Evolutionary conservation across 2,329 filamentous ascomycete species (phyloP), one percentile per base, ranked within the genome.

Genomic region (Chlorencoelia australis): DNA sequence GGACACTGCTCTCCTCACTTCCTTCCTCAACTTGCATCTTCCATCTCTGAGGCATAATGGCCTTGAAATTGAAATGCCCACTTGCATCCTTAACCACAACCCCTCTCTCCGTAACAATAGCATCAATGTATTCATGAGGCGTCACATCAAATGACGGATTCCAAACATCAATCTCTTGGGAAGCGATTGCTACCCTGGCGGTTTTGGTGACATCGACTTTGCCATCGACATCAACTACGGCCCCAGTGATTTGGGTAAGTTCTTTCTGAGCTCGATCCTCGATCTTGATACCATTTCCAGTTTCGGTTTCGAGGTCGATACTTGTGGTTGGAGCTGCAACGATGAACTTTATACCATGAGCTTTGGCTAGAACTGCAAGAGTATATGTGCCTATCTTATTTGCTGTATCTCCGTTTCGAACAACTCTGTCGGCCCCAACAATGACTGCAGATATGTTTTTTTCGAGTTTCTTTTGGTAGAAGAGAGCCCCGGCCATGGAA

Each of bases 341-440:
- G 7, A 98, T 71, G 57, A 98, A 98, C 59, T 89, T 94, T 53
- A 96, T 72, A 13, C 84, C 83, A 53, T 98, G 91, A 53, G 88
- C 69, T 47, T 73, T 79, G 15, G 91, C 91, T 19, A 94, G 70
- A n/a, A 96, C 87, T 3, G 91, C 87, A 4, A 98, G 71, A 37
- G 80, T 73, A 58, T 98, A 96, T 1, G 91, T 98, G 34, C 91
- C 91, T 43, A 98, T 93, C 67, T 98, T 98, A 66, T 98, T 98
- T 38, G 91, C 91, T 0, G 91, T 96, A 62, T 98, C 91, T 19
- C 91, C 91, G 53, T 98, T 98, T 33, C 87, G 83, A 20, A 89
- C 91, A 10, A 98, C 91, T 39, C 91, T 77, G 59, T 98, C 91
- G 3, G 91, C 91, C 18, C 91, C 91, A 0, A 98, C 91, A 19